A percentile compares a stretch with the other conserved stretches of the same genome.
Conservation (phyloP, 2,329 filamentous ascomycete genomes). For the Fusarium sp. region DNA sequence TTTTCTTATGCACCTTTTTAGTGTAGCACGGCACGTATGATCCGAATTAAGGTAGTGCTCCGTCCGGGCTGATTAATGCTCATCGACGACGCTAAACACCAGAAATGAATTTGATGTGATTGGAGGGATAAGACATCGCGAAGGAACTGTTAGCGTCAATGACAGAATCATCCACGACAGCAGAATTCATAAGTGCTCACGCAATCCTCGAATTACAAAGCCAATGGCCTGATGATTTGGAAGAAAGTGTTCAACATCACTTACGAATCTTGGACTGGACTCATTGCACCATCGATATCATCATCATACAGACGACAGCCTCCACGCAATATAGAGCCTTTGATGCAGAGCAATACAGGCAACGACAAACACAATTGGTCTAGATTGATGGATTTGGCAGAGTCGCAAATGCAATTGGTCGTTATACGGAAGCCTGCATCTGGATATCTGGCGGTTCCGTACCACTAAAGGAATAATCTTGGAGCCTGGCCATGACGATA, state of each 20-base stretch:
- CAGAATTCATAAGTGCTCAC: slow-evolving; percentile 6
- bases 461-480: rapidly evolving
- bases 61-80: not conserved
- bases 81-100: not conserved
- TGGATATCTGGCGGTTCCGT: not conserved
- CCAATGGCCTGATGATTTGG: not conserved
- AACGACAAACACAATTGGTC: not conserved
- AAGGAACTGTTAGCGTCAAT: not conserved
- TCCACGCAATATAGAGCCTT: not conserved
- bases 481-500: not conserved
- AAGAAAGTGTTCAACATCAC: not conserved
- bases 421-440: not conserved
- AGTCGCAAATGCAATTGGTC: not conserved
- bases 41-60: not conserved
- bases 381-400: rapidly evolving
- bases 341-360: not conserved
- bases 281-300: not conserved
- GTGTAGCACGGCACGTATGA: not conserved
- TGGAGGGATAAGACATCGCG: not conserved
- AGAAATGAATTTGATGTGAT: not conserved
- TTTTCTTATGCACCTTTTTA: not conserved
- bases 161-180: not conserved
- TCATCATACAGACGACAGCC: not conserved
- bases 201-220: not conserved
- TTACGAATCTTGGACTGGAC: not conserved